Conservation (phyloP, 1,284 basidiomycete genomes). For the Cryptococcus floricola region DNA sequence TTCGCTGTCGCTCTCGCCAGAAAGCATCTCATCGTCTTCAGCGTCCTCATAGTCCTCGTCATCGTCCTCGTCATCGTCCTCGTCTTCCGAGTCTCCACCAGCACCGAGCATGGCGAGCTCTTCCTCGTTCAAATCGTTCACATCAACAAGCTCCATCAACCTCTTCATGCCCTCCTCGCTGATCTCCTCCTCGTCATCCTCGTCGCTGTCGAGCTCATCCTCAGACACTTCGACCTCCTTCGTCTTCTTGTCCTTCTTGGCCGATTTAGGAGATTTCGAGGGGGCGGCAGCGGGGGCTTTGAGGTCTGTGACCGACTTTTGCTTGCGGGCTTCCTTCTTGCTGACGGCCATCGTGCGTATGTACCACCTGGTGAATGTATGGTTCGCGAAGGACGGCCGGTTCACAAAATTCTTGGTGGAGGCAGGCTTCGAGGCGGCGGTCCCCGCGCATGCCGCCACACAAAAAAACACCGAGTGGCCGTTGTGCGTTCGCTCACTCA, state of each 20-base stretch:
- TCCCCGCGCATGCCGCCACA: no score
- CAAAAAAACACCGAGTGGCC: no score
- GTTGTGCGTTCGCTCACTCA: no score
- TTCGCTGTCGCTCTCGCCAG: conserved; percentile 47
- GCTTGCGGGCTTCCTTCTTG: conserved; percentile 34
- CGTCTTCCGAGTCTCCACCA: conserved; percentile 50
- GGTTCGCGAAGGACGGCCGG: no score
- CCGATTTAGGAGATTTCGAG: background rate
- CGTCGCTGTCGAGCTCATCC: conserved; percentile 44
- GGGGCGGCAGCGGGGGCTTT: conserved; percentile 8
- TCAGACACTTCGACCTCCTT: conserved; percentile 19
- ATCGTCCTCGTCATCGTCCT: conserved; percentile 64
- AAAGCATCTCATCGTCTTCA: conserved; percentile 54
- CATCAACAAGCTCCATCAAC: conserved; percentile 61
- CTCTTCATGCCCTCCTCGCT: conserved; percentile 74
- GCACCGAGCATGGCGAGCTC: conserved; percentile 29
- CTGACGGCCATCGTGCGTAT: conserved; percentile 30
- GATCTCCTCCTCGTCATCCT: conserved; percentile 72
- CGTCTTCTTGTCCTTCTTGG: background rate
- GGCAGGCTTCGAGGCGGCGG: background rate
- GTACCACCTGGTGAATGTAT: no score
- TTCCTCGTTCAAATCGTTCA: conserved; percentile 47
- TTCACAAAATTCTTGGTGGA: conserved; percentile 10
- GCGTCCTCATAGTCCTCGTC: conserved; percentile 65
- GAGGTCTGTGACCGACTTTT: conserved; percentile 1